Evolutionary conservation across 1,284 basidiomycete genomes (phyloP), one percentile per base, ranked within the genome.

Genomic region (Microbotryum intermedium): DNA sequence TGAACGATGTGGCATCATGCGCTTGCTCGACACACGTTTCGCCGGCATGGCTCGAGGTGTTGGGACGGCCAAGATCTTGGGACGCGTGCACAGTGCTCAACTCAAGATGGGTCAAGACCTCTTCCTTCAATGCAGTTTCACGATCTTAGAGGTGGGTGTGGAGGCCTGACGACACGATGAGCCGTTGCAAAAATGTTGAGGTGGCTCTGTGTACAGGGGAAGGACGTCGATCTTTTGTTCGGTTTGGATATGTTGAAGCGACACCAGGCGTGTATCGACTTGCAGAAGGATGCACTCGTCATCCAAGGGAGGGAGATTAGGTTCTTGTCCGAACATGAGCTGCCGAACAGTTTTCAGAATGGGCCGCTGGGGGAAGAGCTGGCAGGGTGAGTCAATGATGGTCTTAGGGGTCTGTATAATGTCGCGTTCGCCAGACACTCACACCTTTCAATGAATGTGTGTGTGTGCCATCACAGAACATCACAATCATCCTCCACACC

Each of bases 161-260:
- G 11, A 23, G 48, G 42, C 26, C 13, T 16, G 34, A 16, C 13
- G 34, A 4, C 18, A 39, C 18, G 34, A 39, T 39, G 54, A 29
- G 23, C 39, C 30, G 54, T 39, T n/a, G 55, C 21, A 51, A 30
- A 39, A 13, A 28, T 44, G 18, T 45, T n/a, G 8, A 54, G 23
- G 8, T 20, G 10, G 25, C 43, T 39, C 3, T 55, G 45, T 45
- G 13, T 28, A 21, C 66, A 89, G 86, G 92, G 92, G 26, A 83
- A 85, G 39, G 84, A 87, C 58, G 91, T 97, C 46, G 94, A 98
- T 70, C 83, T 98, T 23, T 79, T 98, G 2, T 88, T 98, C 56
- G 95, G 94, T 6, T 80, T 98, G 21, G 94, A 98, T 79, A 98
- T 98, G 95, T 83, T 98, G 58, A 97, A 94, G 76, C 87, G 92